These are phyloP conservation scores for Calonectria pteridis DNA, from an alignment of 2,329 filamentous ascomycete genomes.

Conservation along the genomic window DNA sequence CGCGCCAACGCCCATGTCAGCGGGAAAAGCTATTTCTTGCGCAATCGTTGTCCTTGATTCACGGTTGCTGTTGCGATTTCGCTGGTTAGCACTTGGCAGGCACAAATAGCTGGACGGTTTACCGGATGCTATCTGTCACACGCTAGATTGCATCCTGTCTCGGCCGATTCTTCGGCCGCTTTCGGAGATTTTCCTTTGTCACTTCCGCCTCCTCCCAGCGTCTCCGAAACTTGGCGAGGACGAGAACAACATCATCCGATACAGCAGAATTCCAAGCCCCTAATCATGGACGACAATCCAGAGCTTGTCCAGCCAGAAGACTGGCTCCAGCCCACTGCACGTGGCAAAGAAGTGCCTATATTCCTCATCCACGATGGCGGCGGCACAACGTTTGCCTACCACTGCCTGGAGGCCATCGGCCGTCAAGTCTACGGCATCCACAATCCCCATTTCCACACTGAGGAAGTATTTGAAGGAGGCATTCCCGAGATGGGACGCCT, in stretches of 20 bases:
- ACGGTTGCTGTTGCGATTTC: neutral
- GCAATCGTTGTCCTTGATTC: neutral
- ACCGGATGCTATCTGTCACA: neutral
- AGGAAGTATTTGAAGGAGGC: slow-evolving; percentile 62
- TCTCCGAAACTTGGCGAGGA: neutral
- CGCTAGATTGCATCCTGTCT: neutral
- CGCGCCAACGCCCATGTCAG: neutral
- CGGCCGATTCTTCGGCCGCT: neutral
- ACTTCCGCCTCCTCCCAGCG: neutral
- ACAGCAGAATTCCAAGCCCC: neutral
- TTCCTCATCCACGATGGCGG: slow-evolving; percentile 72
- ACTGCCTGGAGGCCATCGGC: slow-evolving; percentile 62
- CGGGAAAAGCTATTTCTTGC: slow-evolving; percentile 10
- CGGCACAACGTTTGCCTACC: slow-evolving; percentile 70
- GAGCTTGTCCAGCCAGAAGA: slow-evolving; percentile 52
- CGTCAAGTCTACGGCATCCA: slow-evolving; percentile 66
- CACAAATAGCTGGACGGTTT: neutral
- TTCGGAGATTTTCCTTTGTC: slow-evolving; percentile 8
- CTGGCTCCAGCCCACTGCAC: slow-evolving; percentile 40
- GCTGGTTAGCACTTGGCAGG: neutral
- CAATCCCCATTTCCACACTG: slow-evolving; percentile 65
- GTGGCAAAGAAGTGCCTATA: slow-evolving; percentile 55
- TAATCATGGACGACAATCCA: slow-evolving; percentile 45
- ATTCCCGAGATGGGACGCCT: slow-evolving; percentile 66
- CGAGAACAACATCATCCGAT: neutral